Conservation (phyloP, 2,329 filamentous ascomycete species). For the Botryosphaeria agaves region DNA sequence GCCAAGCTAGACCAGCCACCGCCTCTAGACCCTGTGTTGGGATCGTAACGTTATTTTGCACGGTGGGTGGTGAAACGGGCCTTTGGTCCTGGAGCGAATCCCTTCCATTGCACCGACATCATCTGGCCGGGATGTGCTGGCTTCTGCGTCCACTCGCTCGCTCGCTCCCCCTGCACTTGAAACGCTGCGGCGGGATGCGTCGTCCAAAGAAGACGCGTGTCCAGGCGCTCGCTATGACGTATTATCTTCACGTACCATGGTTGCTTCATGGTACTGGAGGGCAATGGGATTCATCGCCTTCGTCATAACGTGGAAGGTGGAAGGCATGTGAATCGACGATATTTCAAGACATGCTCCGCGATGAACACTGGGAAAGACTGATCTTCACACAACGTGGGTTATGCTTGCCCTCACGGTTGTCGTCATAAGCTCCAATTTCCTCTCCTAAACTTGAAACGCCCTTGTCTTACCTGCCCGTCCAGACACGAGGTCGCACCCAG, state of each 20-base stretch:
- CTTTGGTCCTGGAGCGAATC: neutral
- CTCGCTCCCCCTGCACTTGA: neutral
- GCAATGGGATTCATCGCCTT: neutral
- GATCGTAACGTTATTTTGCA: neutral
- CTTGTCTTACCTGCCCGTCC: no score
- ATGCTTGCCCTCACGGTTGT: no score
- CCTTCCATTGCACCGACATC: neutral
- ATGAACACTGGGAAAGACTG: neutral
- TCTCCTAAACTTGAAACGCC: no score
- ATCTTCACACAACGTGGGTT: no score
- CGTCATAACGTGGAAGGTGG: neutral
- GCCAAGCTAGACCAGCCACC: no score
- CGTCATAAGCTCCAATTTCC: no score
- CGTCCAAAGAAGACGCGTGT: neutral
- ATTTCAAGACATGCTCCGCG: neutral
- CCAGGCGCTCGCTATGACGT: neutral
- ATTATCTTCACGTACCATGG: neutral
- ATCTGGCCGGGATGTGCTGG: no score
- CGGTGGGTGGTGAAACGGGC: neutral
- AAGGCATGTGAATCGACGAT: neutral
- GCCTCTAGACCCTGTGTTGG: neutral
- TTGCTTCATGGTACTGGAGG: neutral
- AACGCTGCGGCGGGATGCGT: neutral
- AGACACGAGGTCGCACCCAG: neutral
- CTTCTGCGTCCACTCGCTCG: neutral